Evolutionary conservation across 1,284 basidiomycete species (phyloP), one percentile per base, ranked within the genome.

Genomic region (Papiliotrema laurentii): DNA sequence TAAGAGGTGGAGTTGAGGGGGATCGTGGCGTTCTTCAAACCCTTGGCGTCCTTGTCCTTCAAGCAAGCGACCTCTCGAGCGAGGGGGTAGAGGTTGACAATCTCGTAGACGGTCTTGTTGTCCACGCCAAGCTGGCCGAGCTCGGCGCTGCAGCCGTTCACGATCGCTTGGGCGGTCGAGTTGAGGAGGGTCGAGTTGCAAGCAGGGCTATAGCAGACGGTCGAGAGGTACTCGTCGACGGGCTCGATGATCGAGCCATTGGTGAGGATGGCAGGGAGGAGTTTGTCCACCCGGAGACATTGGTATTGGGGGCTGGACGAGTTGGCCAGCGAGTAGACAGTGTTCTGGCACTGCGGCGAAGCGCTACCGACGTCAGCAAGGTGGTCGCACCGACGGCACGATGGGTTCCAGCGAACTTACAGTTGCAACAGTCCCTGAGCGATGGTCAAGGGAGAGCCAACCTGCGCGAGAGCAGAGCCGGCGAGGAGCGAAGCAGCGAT

Each of bases 51-150:
- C 31, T 41, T 43, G 33, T 67, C 71, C 50, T 70, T 66, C 53
- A 72, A 55, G 39, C 72, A 75, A 18, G 56, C 46, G 13, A 71
- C 56, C 53, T 74, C 69, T 19, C 71, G 59, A 13, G 67, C 66
- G 21, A 70, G 54, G 4, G 65, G 69, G 53, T 72, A 71, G 13
- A 56, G 44, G 45, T 46, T 43, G 39, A 66, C 44, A 34, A 63
- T 53, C n/a, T 42, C 48, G 14, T 42, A 35, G 31, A 75, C 45
- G 18, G 58, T 60, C 36, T 51, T 21, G 54, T 64, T 59, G 53
- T 43, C 50, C 27, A 71, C 28, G 26, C 63, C 64, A 22, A 55
- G 59, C 2, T 48, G 47, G 19, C 43, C 24, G 28, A 75, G 41
- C 50, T 73, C 69, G 34, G 47, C 48, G 9, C 58, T 49, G 54